Base-by-base conservation (phyloP, 2,329 filamentous ascomycete species). In the Coniochaeta pulveracea region DNA sequence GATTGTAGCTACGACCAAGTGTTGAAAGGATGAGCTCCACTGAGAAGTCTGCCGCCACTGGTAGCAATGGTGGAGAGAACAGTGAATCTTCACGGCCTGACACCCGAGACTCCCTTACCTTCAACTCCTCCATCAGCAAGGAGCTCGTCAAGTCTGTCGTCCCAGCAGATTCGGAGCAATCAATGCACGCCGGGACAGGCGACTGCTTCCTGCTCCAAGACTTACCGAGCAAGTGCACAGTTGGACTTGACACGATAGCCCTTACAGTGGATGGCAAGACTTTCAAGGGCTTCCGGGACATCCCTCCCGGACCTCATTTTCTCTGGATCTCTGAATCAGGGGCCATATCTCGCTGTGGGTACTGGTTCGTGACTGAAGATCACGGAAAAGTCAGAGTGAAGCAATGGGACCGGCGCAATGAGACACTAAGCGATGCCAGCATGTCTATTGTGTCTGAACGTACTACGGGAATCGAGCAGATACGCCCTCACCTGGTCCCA, bases 251-350 rank as follows among this genome's bases (percentile, higher is more conserved):
- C 43, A 55, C 61, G 3, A 48, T 65, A 28, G 63, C 64, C 2
- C 61, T 72, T 40, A 64, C 59, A 5, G 55, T 51, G 25, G 41
- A 35, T 42, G 25, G 41, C 10, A 40, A 60, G 15, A 70, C 19
- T 3, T 31, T 76, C 42, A 53, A 55, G 6, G 74, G 74, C 14
- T 57, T 79, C 37, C 63, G 62, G 15, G 59, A 71, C 35, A 56
- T 79, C 17, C 69, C 72, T 0, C 46, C 57, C 0, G 75, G 75
- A 0, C 49, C 65, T 10, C 75, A 79, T 46, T 67, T 79, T 37
- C 56, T 77, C 37, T 79, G 72, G 72, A 62, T 68, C 18, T 59
- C 72, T 3, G 60, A 69, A 15, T 58, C 62, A 0, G 56, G 57
- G 2, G 56, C 58, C 12, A 55, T 61, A 12, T 68, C 69, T 2